phyloP scores from a whole-genome alignment of 345 rosid genomes.

The Nasturtium officinale region DNA sequence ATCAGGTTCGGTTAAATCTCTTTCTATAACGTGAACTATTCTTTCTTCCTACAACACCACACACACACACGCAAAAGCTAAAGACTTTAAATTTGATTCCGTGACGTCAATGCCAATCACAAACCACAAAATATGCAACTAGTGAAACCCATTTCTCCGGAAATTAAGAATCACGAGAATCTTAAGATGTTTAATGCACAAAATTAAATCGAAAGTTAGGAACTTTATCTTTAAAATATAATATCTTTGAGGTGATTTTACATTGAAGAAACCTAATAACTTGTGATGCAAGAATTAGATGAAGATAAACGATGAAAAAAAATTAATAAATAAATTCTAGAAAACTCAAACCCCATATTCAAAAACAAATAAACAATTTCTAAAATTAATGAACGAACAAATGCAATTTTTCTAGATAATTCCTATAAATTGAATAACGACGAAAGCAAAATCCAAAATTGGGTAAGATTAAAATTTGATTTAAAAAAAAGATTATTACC shows the following conservation, averaged over 20 bases:
- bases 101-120: not conserved
- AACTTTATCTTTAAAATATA: not conserved
- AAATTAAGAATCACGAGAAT: not conserved
- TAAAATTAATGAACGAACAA: not conserved
- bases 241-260: not conserved
- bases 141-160: constrained; percentile 1
- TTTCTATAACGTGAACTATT: constrained; percentile 56
- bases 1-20: constrained; percentile 57
- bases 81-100: constrained; percentile 16
- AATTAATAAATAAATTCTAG: not conserved
- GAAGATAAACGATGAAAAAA: not conserved
- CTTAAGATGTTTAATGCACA: not conserved
- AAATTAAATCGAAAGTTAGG: not conserved
- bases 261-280: constrained; percentile 27
- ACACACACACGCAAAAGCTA: not conserved
- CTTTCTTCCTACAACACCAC: constrained; percentile 49
- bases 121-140: constrained; percentile 1
- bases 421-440: not conserved
- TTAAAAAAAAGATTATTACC: constrained; percentile 40
- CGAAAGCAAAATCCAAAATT: not conserved
- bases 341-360: not conserved
- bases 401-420: not conserved
- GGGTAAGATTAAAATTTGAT: not conserved
- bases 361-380: not conserved
- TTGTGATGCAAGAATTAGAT: constrained; percentile 30